These are phyloP conservation scores for Orbilia quercus DNA, from an alignment of 2,329 filamentous ascomycete genomes.

Conservation along the genomic window DNA sequence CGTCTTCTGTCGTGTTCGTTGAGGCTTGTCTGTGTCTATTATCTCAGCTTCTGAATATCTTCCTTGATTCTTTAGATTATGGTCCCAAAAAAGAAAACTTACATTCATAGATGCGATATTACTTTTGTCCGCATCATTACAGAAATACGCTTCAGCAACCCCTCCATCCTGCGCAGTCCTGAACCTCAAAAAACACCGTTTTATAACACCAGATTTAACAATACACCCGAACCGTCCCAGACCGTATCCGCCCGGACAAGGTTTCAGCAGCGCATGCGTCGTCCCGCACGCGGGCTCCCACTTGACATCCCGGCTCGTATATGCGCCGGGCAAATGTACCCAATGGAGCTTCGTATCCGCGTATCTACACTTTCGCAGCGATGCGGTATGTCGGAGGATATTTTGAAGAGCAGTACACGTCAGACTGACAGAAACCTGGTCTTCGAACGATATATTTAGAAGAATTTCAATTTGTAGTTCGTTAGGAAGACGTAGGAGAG, in stretches of 20 bases:
- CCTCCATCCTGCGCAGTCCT: not conserved
- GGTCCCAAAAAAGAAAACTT: too few relatives aligned
- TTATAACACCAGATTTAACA: not conserved
- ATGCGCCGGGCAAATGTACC: not conserved
- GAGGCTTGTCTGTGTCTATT: not conserved
- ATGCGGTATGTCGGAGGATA: not conserved
- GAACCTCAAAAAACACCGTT: not conserved
- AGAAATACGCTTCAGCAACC: not conserved
- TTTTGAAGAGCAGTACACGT: constrained; percentile 4
- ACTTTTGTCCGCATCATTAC: not conserved
- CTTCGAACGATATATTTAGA: not conserved
- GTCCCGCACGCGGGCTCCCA: not conserved
- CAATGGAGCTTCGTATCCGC: not conserved
- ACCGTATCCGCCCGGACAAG: not conserved
- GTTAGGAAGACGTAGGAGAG: not conserved
- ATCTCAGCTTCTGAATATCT: not conserved
- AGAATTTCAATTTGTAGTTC: constrained; percentile 6
- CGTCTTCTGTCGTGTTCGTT: not conserved
- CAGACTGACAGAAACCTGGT: not conserved
- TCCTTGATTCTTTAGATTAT: too few relatives aligned
- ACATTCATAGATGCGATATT: too few relatives aligned
- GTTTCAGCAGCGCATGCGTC: not conserved
- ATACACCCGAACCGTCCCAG: not conserved
- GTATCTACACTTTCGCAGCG: constrained; percentile 1
- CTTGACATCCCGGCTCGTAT: not conserved